Evolutionary conservation across 2,329 filamentous ascomycete species (phyloP), one percentile per base, ranked within the genome.

Genomic region (Aureobasidium sp.): DNA sequence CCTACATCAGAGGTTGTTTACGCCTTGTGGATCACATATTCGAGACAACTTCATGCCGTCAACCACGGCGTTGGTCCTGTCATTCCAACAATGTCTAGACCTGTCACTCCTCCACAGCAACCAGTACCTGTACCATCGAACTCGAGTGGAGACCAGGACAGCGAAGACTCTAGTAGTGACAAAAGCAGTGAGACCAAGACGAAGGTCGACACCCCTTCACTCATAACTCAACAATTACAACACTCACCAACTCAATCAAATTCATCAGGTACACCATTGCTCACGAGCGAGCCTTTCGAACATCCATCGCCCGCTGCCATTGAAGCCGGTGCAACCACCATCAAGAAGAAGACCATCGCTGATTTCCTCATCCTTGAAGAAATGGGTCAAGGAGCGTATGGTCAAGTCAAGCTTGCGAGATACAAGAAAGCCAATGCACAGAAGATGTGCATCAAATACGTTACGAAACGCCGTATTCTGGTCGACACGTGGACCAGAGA

Each of bases 401-500:
- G 94, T 1, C 93, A 99, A 75, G 94, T 99, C 63, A 99, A 99
- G 74, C 82, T 99, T 52, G 93, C 90, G 59, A 86, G 92, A 34
- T 89, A 94, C 77, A 95, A 92, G 77, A 85, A 87, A 69, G 66
- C 69, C 13, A 85, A 83, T 57, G 79, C 84, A 59, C 89, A 87
- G 72, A 96, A 95, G 75, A 89, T 95, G 65, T 93, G 99, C 24
- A 83, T 99, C 71, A 99, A 99, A 74, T 99, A 96, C 73, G 94
- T 99, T 55, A 97, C 94, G 5, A 99, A 99, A 77, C 87, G 90
- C 63, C 89, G 93, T 48, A 99, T 99, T 73, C 82, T 99, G 15
- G 93, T 99, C 65, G 94, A 99, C 76, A 99, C 94, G 0, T 99
- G 94, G 94, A 97, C 93, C 36, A 86, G 94, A 63, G 94, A 99